Conservation (phyloP, 306 rosid genomes). For the Quercus wislizeni region DNA sequence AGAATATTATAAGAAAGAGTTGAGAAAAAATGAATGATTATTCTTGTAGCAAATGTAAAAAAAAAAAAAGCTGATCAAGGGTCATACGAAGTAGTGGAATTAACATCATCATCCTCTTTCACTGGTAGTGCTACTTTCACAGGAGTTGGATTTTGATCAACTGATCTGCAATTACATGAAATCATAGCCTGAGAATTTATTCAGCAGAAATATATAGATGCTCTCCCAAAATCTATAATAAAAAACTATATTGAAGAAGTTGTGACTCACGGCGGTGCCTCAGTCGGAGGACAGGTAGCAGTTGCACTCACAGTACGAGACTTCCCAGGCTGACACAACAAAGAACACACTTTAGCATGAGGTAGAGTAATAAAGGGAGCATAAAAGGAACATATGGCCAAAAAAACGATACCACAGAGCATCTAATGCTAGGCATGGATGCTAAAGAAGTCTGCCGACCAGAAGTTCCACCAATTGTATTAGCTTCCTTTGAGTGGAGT, state of each 20-base stretch:
- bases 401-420: constrained; percentile 40
- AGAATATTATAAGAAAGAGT: background rate
- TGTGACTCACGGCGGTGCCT: constrained; percentile 51
- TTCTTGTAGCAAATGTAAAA: background rate
- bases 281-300: constrained; percentile 38
- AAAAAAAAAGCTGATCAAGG: constrained; percentile 1
- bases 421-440: constrained; percentile 36
- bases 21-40: constrained; percentile 1
- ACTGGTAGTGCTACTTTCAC: constrained; percentile 33
- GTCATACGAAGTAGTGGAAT: constrained; percentile 80
- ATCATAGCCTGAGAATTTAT: constrained; percentile 9
- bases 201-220: background rate
- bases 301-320: constrained; percentile 34
- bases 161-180: constrained; percentile 45
- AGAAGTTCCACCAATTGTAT: constrained; percentile 34
- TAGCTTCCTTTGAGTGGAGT: constrained; percentile 48
- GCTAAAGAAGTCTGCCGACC: constrained; percentile 42
- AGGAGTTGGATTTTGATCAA: constrained; percentile 46
- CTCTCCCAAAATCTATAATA: background rate
- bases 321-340: constrained; percentile 46
- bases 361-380: constrained; percentile 11
- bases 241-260: background rate
- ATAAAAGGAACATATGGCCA: background rate
- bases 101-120: constrained; percentile 72
- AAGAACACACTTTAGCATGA: constrained; percentile 12